phyloP scores from a whole-genome alignment of 106 monocot species.

The Acorus gramineus region DNA sequence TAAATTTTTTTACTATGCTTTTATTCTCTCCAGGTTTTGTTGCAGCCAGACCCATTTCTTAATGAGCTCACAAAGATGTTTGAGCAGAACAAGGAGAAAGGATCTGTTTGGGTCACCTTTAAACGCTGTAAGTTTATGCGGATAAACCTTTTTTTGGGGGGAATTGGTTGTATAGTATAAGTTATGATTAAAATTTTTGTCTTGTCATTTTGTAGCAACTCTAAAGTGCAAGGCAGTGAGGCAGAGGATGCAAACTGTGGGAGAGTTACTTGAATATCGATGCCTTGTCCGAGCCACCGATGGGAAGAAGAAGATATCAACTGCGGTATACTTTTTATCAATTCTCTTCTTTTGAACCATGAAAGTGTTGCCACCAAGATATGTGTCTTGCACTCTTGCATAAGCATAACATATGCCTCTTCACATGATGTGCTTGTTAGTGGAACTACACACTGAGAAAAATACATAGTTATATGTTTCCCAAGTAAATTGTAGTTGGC shows the following conservation, averaged over 20 bases:
- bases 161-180: not conserved
- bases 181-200: not conserved
- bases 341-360: too few species aligned
- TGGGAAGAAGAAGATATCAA: slow-evolving; percentile 84
- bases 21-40: slow-evolving; percentile 39
- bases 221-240: slow-evolving; percentile 49
- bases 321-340: slow-evolving; percentile 36
- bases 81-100: slow-evolving; percentile 61
- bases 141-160: not conserved
- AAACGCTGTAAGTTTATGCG: slow-evolving; percentile 50
- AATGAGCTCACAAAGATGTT: slow-evolving; percentile 88
- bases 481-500: too few species aligned
- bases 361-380: too few species aligned
- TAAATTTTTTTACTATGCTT: slow-evolving; percentile 2
- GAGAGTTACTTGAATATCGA: slow-evolving; percentile 53
- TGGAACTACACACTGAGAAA: too few species aligned
- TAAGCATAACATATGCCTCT: too few species aligned
- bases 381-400: too few species aligned
- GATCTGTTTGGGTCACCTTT: slow-evolving; percentile 92
- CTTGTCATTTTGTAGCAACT: slow-evolving; percentile 30
- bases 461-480: too few species aligned
- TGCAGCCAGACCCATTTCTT: slow-evolving; percentile 78
- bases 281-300: slow-evolving; percentile 94
- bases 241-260: slow-evolving; percentile 42
- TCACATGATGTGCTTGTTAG: too few species aligned